Conservation (phyloP, 768 basidiomycete species). For the Suillus subluteus region DNA sequence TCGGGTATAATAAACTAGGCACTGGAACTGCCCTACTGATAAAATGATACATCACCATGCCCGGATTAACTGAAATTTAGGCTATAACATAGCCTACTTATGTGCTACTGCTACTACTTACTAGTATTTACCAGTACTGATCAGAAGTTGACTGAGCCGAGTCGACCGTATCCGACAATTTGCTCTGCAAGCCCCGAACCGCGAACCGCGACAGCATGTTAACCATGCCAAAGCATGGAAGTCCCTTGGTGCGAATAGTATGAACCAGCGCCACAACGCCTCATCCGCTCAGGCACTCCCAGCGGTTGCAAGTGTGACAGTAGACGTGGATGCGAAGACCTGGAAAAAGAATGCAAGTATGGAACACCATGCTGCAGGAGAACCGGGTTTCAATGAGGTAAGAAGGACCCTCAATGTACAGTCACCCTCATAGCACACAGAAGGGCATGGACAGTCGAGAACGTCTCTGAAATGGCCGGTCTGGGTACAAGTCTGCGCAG, state of each 20-base stretch:
- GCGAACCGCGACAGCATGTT: not conserved
- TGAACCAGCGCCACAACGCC: not conserved
- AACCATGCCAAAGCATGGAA: not conserved
- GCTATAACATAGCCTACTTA: not conserved
- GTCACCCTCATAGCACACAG: not conserved
- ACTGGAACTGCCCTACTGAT: not conserved
- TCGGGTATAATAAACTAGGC: not conserved
- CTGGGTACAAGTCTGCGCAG: not conserved
- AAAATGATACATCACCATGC: not conserved
- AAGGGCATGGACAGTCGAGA: not conserved
- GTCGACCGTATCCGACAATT: no score
- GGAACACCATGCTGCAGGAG: not conserved
- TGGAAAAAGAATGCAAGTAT: not conserved
- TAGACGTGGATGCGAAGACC: not conserved
- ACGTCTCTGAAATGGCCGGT: not conserved
- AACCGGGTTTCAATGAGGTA: not conserved
- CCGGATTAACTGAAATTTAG: not conserved
- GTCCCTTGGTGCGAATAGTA: not conserved
- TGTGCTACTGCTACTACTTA: not conserved
- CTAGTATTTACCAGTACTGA: not conserved
- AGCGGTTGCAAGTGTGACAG: not conserved
- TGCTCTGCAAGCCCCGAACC: not conserved
- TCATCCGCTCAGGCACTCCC: not conserved
- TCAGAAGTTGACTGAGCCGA: not conserved
- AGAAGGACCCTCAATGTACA: not conserved